These are phyloP conservation scores for Candida saitoana DNA, from an alignment of 805 yeast genomes.

Conservation along the genomic window DNA sequence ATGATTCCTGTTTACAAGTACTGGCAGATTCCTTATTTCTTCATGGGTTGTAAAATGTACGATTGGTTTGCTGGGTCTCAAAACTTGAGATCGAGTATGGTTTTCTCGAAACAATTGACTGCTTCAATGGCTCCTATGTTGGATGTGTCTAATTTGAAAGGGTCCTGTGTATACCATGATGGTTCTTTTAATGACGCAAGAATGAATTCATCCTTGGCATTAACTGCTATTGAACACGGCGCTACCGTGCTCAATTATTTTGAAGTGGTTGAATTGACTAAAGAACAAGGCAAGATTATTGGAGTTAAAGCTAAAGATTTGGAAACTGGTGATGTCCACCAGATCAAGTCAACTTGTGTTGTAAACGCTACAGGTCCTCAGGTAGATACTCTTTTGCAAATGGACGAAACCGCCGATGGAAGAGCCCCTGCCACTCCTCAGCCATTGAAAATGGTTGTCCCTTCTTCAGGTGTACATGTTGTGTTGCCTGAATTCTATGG, in stretches of 20 bases:
- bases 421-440: slow-evolving; percentile 50
- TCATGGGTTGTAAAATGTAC: slow-evolving; percentile 85
- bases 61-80: slow-evolving; percentile 90
- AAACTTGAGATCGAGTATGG: slow-evolving; percentile 73
- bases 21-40: slow-evolving; percentile 95
- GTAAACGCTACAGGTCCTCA: slow-evolving; percentile 95
- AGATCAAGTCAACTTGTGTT: slow-evolving; percentile 65
- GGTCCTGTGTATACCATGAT: slow-evolving; percentile 90
- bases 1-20: slow-evolving; percentile 93
- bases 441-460: slow-evolving; percentile 80
- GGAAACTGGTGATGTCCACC: slow-evolving; percentile 60
- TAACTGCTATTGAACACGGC: slow-evolving; percentile 81
- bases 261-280: slow-evolving; percentile 72
- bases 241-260: slow-evolving; percentile 87
- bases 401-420: slow-evolving; percentile 73
- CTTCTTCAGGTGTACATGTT: slow-evolving; percentile 91
- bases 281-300: slow-evolving; percentile 53
- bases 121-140: slow-evolving; percentile 80
- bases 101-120: slow-evolving; percentile 64
- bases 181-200: slow-evolving; percentile 92
- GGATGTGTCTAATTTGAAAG: slow-evolving; percentile 73
- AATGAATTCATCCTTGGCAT: slow-evolving; percentile 80
- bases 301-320: slow-evolving; percentile 77
- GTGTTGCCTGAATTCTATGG: slow-evolving; percentile 90
- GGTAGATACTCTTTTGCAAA: slow-evolving; percentile 76